phyloP scores from a whole-genome alignment of 257 asterid genomes.

The Capsicum baccatum region DNA sequence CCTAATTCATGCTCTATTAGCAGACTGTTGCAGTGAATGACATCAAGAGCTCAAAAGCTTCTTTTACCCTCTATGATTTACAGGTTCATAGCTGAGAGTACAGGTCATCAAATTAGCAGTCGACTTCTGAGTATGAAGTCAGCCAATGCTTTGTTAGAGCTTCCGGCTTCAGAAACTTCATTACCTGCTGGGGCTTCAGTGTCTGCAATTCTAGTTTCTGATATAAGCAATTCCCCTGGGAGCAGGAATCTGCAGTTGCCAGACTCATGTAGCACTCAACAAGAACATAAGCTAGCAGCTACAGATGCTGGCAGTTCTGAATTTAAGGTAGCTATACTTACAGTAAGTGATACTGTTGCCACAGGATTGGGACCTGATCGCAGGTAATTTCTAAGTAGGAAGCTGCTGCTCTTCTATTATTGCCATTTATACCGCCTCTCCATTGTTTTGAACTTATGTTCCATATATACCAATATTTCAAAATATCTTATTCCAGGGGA shows the following conservation, averaged over 20 bases:
- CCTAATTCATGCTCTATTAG: neutral
- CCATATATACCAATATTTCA: neutral
- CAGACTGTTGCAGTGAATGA: conserved; percentile 31
- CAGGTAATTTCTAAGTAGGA: conserved; percentile 56
- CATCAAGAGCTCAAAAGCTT: conserved; percentile 14
- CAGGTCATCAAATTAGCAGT: conserved; percentile 89
- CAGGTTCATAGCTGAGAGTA: conserved; percentile 95
- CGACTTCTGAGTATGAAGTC: conserved; percentile 94
- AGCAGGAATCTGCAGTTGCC: conserved; percentile 41
- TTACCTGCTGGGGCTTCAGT: conserved; percentile 72
- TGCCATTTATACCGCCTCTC: conserved; percentile 19
- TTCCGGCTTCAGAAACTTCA: conserved; percentile 69
- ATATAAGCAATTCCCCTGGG: conserved; percentile 56
- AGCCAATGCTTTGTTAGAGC: conserved; percentile 84
- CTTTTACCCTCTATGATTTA: conserved; percentile 20
- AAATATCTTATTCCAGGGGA: neutral
- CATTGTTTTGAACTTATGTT: conserved; percentile 17
- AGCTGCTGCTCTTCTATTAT: neutral
- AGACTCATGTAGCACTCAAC: conserved; percentile 35
- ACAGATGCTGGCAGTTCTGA: conserved; percentile 38
- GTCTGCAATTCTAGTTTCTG: conserved; percentile 69
- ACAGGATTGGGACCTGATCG: conserved; percentile 80
- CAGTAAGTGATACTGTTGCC: conserved; percentile 94
- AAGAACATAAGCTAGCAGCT: conserved; percentile 37
- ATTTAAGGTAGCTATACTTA: conserved; percentile 77